Percentiles rank a stretch among this genome's conserved stretches.
phyloP scores from a whole-genome alignment of 1,284 basidiomycete genomes.

The Cystobasidium sp. region DNA sequence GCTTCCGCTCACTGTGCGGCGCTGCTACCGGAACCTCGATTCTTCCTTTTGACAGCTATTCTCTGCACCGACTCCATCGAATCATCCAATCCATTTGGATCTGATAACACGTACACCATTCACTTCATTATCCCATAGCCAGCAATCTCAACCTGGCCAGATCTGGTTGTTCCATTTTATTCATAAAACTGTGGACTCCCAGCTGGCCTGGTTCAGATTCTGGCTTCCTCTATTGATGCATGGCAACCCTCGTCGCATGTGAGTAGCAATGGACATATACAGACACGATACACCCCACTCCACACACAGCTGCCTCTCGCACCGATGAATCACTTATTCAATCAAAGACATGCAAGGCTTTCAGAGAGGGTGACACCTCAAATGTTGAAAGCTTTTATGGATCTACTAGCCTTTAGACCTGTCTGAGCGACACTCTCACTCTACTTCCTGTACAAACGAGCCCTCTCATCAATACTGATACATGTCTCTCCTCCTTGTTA shows the following conservation, averaged over 20 bases:
- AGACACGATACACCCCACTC: background rate
- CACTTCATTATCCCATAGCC: background rate
- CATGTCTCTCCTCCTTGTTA: background rate
- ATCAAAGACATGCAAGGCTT: conserved; percentile 45
- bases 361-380: conserved; percentile 31
- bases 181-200: background rate
- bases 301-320: conserved; percentile 3
- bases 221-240: background rate
- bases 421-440: conserved; percentile 13
- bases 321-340: conserved; percentile 23
- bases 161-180: no score
- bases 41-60: no score
- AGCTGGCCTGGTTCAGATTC: conserved; percentile 9
- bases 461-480: conserved; percentile 16
- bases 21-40: no score
- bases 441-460: background rate
- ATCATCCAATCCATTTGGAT: no score
- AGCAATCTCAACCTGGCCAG: no score
- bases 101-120: background rate
- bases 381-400: conserved; percentile 31
- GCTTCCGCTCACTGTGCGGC: no score
- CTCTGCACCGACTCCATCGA: no score
- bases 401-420: conserved; percentile 35
- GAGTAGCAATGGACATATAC: background rate
- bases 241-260: conserved; percentile 15